Percentiles rank a stretch among this genome's conserved stretches.
Conservation (phyloP, 2,329 filamentous ascomycete species). For the Esteya vermicola region DNA sequence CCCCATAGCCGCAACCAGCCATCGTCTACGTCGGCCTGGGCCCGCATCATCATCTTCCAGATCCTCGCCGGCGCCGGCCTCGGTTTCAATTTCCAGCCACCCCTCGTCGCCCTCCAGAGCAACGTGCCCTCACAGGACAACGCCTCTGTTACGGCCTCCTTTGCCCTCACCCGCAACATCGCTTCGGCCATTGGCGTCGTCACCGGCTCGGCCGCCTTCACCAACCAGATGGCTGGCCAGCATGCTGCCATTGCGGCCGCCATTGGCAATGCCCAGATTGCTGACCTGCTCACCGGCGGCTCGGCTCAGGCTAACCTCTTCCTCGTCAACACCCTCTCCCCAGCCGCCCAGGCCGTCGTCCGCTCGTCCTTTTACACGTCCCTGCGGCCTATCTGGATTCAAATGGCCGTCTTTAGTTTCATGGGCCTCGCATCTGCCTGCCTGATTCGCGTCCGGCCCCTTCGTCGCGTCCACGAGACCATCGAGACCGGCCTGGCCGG, state of each 20-base stretch:
- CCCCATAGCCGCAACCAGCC: slow-evolving; percentile 21
- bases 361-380: slow-evolving; percentile 32
- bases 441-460: slow-evolving; percentile 30
- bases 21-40: slow-evolving; percentile 17
- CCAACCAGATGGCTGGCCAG: slow-evolving; percentile 9
- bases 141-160: slow-evolving; percentile 44
- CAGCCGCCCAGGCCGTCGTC: slow-evolving; percentile 28
- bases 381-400: slow-evolving; percentile 40
- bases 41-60: slow-evolving; percentile 34
- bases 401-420: slow-evolving; percentile 25
- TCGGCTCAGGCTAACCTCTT: slow-evolving; percentile 16
- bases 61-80: slow-evolving; percentile 40
- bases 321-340: slow-evolving; percentile 31
- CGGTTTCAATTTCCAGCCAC: slow-evolving; percentile 45
- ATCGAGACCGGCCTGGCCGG: slow-evolving; percentile 39
- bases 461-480: slow-evolving; percentile 40
- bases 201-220: slow-evolving; percentile 8
- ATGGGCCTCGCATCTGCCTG: slow-evolving; percentile 31
- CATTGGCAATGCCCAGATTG: background rate
- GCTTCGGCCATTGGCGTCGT: slow-evolving; percentile 9
- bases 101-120: slow-evolving; percentile 46
- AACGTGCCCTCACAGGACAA: slow-evolving; percentile 41
- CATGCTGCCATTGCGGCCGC: slow-evolving; percentile 4
- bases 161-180: slow-evolving; percentile 39
- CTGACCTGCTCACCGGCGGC: slow-evolving; percentile 6